Evolutionary conservation across 2,329 filamentous ascomycete species (phyloP).

Genomic region (Phyllachora maydis): DNA sequence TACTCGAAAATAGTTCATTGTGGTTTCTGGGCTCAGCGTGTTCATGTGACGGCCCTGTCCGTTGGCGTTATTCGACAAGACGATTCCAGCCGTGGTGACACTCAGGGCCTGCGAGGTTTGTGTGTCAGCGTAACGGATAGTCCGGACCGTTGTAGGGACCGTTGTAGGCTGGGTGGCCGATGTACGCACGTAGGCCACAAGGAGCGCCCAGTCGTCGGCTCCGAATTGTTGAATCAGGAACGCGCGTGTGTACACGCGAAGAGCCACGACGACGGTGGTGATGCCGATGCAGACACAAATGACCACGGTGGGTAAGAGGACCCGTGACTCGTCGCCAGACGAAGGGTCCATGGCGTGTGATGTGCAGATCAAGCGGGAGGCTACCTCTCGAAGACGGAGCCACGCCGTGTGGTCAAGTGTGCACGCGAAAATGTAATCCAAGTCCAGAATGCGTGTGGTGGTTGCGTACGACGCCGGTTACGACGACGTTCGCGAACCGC

Average conservation of each 20-base stretch:
- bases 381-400: no score
- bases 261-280: conserved; percentile 3
- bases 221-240: conserved; percentile 7
- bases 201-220: conserved; percentile 7
- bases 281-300: no score
- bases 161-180: background rate
- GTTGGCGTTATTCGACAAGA: conserved; percentile 3
- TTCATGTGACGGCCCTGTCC: conserved; percentile 6
- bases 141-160: conserved; percentile 1
- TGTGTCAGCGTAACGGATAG: background rate
- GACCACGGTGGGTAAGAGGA: no score
- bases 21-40: conserved; percentile 2
- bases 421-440: no score
- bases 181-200: conserved; percentile 4
- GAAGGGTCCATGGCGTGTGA: no score
- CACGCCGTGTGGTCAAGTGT: no score
- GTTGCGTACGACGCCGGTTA: no score
- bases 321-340: no score
- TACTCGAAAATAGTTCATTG: conserved; percentile 6
- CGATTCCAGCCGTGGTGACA: background rate
- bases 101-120: background rate
- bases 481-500: no score
- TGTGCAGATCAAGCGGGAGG: no score
- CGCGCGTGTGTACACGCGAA: conserved; percentile 6
- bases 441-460: no score